These are phyloP conservation scores for Exophiala sp. DNA, from an alignment of 2,329 filamentous ascomycete genomes.

Conservation along the genomic window DNA sequence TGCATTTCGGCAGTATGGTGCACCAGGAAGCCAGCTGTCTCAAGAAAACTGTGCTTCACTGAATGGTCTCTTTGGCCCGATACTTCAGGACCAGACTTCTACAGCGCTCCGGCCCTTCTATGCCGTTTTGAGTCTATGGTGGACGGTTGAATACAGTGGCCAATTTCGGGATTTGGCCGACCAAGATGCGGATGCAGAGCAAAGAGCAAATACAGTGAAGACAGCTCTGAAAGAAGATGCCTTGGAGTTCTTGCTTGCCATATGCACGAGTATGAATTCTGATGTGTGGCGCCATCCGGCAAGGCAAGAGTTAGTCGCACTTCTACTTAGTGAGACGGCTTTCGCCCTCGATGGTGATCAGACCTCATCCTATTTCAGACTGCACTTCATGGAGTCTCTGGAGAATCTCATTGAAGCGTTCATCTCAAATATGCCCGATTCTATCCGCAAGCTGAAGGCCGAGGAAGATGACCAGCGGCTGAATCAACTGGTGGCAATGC, in stretches of 20 bases:
- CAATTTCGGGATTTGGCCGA: conserved; percentile 69
- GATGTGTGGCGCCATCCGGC: conserved; percentile 84
- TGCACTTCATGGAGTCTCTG: conserved; percentile 68
- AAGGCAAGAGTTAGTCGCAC: conserved; percentile 71
- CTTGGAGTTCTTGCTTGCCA: conserved; percentile 82
- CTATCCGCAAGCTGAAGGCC: conserved; percentile 73
- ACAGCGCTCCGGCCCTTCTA: conserved; percentile 62
- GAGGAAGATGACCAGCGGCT: conserved; percentile 78
- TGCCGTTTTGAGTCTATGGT: conserved; percentile 72
- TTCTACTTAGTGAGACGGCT: conserved; percentile 73
- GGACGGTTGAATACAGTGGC: conserved; percentile 88
- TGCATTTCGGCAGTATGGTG: conserved; percentile 71
- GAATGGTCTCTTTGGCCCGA: conserved; percentile 45
- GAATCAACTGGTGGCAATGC: conserved; percentile 42
- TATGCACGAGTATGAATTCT: conserved; percentile 73
- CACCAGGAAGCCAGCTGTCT: conserved; percentile 33
- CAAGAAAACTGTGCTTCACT: conserved; percentile 39
- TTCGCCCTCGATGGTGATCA: conserved; percentile 59
- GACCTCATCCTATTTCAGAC: conserved; percentile 67
- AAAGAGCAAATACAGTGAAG: conserved; percentile 66
- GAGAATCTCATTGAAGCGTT: conserved; percentile 87
- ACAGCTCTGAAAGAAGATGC: conserved; percentile 79
- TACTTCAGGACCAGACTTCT: conserved; percentile 39
- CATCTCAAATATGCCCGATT: conserved; percentile 91
- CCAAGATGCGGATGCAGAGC: conserved; percentile 48